A percentile compares a stretch with the other conserved stretches of the same genome.
Conservation (phyloP, 768 basidiomycete genomes). For the Pleurotus eryngii region DNA sequence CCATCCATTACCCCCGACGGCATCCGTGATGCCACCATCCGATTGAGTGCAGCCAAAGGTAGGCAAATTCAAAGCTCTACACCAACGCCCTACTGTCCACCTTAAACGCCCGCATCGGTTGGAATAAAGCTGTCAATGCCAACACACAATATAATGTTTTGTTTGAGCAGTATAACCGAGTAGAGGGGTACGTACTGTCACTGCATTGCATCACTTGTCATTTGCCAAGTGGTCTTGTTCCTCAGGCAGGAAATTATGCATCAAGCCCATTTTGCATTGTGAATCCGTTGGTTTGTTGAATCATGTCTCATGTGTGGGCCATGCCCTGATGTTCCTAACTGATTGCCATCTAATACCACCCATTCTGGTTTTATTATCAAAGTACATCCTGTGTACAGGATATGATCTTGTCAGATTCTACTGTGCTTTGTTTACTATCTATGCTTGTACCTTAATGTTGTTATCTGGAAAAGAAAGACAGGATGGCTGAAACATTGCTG, state of each 20-base stretch:
- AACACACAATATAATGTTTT: not conserved
- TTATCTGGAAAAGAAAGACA: too few species aligned
- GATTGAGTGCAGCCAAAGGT: too few species aligned
- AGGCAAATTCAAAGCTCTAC: slow-evolving; percentile 28
- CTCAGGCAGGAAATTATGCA: not conserved
- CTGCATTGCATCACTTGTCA: not conserved
- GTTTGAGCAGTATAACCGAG: not conserved
- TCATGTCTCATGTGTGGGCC: not conserved
- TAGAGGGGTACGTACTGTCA: not conserved
- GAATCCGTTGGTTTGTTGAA: not conserved
- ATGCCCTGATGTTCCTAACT: not conserved
- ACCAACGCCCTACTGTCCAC: slow-evolving; percentile 25
- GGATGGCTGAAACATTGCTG: too few species aligned
- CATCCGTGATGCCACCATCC: too few species aligned
- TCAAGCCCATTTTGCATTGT: not conserved
- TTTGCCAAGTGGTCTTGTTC: too few species aligned
- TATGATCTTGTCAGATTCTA: too few species aligned
- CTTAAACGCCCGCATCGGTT: slow-evolving; percentile 21
- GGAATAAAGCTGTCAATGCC: slow-evolving; percentile 8
- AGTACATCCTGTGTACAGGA: too few species aligned
- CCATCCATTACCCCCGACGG: too few species aligned
- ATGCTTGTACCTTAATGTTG: too few species aligned
- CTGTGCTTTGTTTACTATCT: too few species aligned
- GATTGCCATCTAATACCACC: not conserved
- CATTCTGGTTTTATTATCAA: too few species aligned